Percentiles rank a stretch among this genome's conserved stretches.
These are phyloP conservation scores for Diaporthe citri DNA, from an alignment of 2,329 filamentous ascomycete species.

Conservation along the genomic window DNA sequence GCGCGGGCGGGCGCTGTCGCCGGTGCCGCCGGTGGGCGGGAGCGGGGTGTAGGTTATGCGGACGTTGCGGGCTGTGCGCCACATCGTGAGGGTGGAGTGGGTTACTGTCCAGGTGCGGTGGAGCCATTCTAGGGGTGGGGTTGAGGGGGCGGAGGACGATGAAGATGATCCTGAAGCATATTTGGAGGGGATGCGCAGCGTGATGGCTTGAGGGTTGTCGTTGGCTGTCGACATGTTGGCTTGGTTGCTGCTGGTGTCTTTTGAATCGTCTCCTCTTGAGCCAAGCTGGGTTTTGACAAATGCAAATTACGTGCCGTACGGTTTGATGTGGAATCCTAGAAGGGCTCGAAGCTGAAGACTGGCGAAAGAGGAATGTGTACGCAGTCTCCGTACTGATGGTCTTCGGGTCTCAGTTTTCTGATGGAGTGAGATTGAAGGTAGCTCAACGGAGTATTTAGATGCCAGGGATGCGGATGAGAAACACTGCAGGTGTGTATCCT, in stretches of 20 bases:
- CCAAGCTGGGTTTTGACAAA: neutral
- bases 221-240: constrained; percentile 27
- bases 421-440: too few species aligned
- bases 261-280: neutral
- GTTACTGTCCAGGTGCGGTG: constrained; percentile 79
- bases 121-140: constrained; percentile 71
- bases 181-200: constrained; percentile 62
- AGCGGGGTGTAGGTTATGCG: constrained; percentile 79
- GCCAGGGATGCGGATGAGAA: neutral
- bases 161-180: constrained; percentile 52
- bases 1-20: constrained; percentile 48
- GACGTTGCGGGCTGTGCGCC: constrained; percentile 84
- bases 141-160: constrained; percentile 48
- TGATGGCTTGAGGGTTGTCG: constrained; percentile 43
- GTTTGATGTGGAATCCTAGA: neutral
- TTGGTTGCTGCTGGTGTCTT: neutral
- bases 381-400: too few species aligned
- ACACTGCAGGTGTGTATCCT: neutral
- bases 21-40: constrained; percentile 41
- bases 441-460: neutral
- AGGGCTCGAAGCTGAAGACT: too few species aligned
- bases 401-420: neutral
- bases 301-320: neutral
- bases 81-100: constrained; percentile 83
- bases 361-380: neutral